phyloP scores from a whole-genome alignment of 192 early-diverging fungal species.

The Chytriomyces sp. region DNA sequence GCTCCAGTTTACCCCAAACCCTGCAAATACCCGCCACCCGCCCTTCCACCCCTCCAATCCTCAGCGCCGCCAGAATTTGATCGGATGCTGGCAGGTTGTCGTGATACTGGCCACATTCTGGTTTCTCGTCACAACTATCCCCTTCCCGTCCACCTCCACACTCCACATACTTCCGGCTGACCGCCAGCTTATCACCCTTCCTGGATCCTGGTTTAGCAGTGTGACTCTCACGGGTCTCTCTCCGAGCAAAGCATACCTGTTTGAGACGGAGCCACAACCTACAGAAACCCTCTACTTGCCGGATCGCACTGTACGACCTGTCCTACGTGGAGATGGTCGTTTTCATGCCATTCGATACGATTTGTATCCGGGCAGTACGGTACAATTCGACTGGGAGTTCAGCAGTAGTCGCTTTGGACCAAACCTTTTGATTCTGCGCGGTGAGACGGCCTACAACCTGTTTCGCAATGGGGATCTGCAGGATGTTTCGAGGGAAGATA shows the following conservation, averaged over 20 bases:
- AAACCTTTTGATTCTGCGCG: background rate
- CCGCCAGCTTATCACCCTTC: background rate
- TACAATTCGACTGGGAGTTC: slow-evolving; percentile 4
- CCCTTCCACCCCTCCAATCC: no score
- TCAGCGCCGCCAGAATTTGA: no score
- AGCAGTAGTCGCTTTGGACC: background rate
- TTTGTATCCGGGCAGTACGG: background rate
- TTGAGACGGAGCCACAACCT: slow-evolving; percentile 2
- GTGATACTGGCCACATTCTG: background rate
- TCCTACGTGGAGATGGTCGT: background rate
- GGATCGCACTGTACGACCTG: background rate
- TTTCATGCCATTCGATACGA: slow-evolving; percentile 19
- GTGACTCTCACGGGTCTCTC: background rate
- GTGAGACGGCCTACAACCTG: background rate
- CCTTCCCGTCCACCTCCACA: background rate
- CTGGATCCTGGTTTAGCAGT: background rate
- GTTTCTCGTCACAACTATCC: background rate
- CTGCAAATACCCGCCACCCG: no score
- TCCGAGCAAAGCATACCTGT: background rate
- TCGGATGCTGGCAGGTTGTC: slow-evolving; percentile 8
- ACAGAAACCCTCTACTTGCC: background rate
- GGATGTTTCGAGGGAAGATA: background rate
- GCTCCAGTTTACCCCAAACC: no score
- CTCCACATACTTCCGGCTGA: background rate
- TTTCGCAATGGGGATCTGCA: slow-evolving; percentile 17